phyloP scores from a whole-genome alignment of 2,329 filamentous ascomycete genomes.

The Trichoderma arundinaceum region DNA sequence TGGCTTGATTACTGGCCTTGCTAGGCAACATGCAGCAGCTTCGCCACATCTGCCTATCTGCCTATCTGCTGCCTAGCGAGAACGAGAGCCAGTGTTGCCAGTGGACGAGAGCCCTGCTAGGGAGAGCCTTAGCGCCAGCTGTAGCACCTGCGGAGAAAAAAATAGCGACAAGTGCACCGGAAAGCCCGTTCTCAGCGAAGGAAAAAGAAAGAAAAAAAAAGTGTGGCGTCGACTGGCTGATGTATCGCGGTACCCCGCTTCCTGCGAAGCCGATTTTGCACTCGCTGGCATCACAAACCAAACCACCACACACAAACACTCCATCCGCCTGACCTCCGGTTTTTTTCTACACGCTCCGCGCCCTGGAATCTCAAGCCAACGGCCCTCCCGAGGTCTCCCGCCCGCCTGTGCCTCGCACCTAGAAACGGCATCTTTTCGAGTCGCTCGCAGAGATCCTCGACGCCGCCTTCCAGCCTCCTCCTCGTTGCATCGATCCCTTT shows the following conservation, averaged over 20 bases:
- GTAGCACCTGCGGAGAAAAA: slow-evolving; percentile 25
- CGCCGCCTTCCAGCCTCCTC: slow-evolving; percentile 18
- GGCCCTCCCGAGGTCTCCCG: slow-evolving; percentile 13
- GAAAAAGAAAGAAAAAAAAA: slow-evolving; percentile 11
- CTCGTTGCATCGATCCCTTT: slow-evolving; percentile 19
- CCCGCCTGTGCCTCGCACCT: slow-evolving; percentile 1
- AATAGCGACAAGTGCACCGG: not conserved
- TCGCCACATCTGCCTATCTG: slow-evolving; percentile 28
- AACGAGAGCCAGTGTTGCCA: slow-evolving; percentile 6
- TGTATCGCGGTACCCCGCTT: slow-evolving; percentile 32
- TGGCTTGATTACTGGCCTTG: not conserved
- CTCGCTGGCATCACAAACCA: slow-evolving; percentile 32
- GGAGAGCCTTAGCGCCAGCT: slow-evolving; percentile 16
- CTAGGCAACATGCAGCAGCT: slow-evolving; percentile 27
- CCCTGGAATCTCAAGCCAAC: slow-evolving; percentile 21
- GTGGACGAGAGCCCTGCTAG: slow-evolving; percentile 2
- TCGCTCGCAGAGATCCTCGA: not conserved
- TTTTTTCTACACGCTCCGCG: slow-evolving; percentile 16
- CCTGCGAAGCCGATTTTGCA: slow-evolving; percentile 32
- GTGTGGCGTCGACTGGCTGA: slow-evolving; percentile 30
- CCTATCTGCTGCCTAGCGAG: slow-evolving; percentile 6
- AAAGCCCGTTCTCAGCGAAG: slow-evolving; percentile 6
- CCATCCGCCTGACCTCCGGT: slow-evolving; percentile 13
- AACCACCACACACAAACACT: slow-evolving; percentile 28
- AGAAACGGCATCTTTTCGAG: slow-evolving; percentile 1